Percentiles rank a stretch among this genome's conserved stretches.
phyloP scores from a whole-genome alignment of 2,329 filamentous ascomycete species.

The Phialocephala sp. region DNA sequence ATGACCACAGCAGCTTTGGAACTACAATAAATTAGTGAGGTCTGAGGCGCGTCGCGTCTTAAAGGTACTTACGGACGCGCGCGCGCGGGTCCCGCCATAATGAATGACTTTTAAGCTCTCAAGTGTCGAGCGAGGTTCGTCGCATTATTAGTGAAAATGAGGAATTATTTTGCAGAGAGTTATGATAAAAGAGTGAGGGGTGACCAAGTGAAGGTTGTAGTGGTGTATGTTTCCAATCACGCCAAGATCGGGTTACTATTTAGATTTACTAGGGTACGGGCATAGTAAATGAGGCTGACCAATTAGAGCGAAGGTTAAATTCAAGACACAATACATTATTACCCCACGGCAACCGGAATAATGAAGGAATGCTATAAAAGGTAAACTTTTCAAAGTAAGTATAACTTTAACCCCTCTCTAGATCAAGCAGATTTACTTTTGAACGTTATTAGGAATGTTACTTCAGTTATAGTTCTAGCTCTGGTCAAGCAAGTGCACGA shows the following conservation, averaged over 20 bases:
- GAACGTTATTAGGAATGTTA: too few relatives aligned
- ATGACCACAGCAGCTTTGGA: neutral
- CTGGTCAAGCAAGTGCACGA: too few relatives aligned
- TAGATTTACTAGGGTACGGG: neutral
- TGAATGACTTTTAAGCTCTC: neutral
- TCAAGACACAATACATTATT: neutral
- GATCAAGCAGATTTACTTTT: too few relatives aligned
- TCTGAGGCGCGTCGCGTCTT: constrained; percentile 11
- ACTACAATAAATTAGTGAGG: constrained; percentile 1
- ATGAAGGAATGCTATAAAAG: neutral
- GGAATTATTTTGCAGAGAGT: neutral
- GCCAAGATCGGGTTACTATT: neutral
- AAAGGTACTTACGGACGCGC: constrained; percentile 10
- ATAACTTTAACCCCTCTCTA: neutral
- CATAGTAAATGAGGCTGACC: neutral
- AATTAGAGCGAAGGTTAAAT: neutral
- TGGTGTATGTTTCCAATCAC: neutral
- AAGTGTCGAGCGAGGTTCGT: neutral
- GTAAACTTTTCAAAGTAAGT: neutral
- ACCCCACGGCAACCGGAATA: neutral
- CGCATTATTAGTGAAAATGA: neutral
- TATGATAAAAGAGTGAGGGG: neutral
- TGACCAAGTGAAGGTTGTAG: neutral
- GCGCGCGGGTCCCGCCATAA: neutral
- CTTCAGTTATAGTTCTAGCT: too few relatives aligned